Percentiles rank a stretch among this genome's conserved stretches.
Evolutionary conservation across 108 stramenopile species (phyloP).

Genomic region (Chaetoceros tenuissimus): DNA sequence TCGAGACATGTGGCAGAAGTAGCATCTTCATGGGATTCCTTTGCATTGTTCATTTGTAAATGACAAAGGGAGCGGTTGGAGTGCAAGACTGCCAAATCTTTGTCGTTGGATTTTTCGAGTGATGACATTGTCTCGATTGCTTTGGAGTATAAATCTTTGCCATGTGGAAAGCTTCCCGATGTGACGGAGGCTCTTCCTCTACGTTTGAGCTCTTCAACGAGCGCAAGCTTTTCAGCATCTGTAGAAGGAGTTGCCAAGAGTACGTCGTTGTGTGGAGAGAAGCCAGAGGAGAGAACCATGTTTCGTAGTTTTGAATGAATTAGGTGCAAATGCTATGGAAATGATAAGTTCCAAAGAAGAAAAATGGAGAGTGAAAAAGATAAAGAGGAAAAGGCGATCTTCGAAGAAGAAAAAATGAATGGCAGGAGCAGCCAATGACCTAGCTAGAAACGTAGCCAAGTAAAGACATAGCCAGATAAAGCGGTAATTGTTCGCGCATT

Average conservation of each 20-base stretch:
- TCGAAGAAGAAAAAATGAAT: too few species aligned
- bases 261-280: slow-evolving; percentile 45
- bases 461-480: too few species aligned
- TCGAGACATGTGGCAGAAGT: slow-evolving; percentile 39
- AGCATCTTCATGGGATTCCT: slow-evolving; percentile 43
- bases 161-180: slow-evolving; percentile 52
- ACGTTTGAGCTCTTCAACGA: slow-evolving; percentile 75
- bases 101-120: slow-evolving; percentile 11
- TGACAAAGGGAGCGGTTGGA: slow-evolving; percentile 62
- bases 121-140: slow-evolving; percentile 40
- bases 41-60: slow-evolving; percentile 46
- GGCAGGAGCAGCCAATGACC: too few species aligned
- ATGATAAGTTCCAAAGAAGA: too few species aligned
- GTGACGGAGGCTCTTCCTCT: slow-evolving; percentile 58
- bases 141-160: slow-evolving; percentile 61
- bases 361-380: too few species aligned
- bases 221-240: slow-evolving; percentile 21
- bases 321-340: too few species aligned
- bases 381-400: too few species aligned
- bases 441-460: too few species aligned
- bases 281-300: neutral
- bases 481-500: too few species aligned
- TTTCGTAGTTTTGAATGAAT: too few species aligned
- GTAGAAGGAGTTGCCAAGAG: slow-evolving; percentile 57
- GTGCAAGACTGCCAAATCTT: slow-evolving; percentile 38